Evolutionary conservation across 179 eudicot species (phyloP).

Genomic region (Pouteria campechiana): DNA sequence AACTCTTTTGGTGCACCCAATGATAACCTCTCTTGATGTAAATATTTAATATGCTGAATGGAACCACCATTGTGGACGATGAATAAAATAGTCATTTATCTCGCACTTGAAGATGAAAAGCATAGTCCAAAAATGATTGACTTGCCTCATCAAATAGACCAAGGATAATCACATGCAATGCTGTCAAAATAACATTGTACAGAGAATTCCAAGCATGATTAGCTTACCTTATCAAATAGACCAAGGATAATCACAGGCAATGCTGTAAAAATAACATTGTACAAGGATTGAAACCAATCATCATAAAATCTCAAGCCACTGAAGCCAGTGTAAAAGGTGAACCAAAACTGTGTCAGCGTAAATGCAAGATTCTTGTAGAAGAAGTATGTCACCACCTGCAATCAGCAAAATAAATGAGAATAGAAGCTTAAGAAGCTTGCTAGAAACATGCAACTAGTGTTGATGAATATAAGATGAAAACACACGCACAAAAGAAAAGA

Average conservation of each 20-base stretch:
- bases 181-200: constrained; percentile 85
- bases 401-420: constrained; percentile 1
- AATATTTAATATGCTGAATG: too few relatives aligned
- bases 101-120: too few relatives aligned
- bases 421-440: neutral
- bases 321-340: constrained; percentile 81
- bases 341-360: constrained; percentile 95
- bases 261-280: constrained; percentile 86
- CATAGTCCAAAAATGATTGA: too few relatives aligned
- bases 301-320: constrained; percentile 98
- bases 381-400: constrained; percentile 92
- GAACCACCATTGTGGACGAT: too few relatives aligned
- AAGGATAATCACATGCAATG: constrained; percentile 77
- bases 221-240: constrained; percentile 89
- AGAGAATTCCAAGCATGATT: too few relatives aligned
- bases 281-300: constrained; percentile 96
- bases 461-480: too few relatives aligned
- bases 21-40: too few relatives aligned
- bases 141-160: constrained; percentile 98
- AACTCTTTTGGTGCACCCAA: too few relatives aligned
- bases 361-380: constrained; percentile 94
- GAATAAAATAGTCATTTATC: too few relatives aligned
- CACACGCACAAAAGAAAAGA: neutral
- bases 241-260: constrained; percentile 87
- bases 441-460: too few relatives aligned